A percentile compares a stretch with the other conserved stretches of the same genome.
Evolutionary conservation across 768 basidiomycete genomes (phyloP).

Genomic region (Pulveroboletus ravenelii): DNA sequence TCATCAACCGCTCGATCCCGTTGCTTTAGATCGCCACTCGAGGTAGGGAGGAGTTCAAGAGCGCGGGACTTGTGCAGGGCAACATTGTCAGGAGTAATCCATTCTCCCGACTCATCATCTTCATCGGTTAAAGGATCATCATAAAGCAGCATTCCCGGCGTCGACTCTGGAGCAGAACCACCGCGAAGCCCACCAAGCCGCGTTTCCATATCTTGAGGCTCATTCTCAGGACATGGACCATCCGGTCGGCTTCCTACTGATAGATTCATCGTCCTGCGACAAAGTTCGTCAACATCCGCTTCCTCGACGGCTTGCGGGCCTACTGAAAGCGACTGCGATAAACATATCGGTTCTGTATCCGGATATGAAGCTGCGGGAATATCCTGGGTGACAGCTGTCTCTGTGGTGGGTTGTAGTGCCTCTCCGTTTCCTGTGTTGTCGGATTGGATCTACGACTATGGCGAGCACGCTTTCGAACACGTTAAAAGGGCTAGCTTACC

Average conservation of each 20-base stretch:
- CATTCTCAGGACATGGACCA: not conserved
- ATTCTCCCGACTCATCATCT: slow-evolving; percentile 87
- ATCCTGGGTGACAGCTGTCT: not conserved
- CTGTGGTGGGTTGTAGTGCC: not conserved
- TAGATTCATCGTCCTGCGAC: slow-evolving; percentile 3
- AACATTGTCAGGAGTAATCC: slow-evolving; percentile 94
- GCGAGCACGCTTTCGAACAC: not conserved
- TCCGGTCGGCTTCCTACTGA: slow-evolving; percentile 14
- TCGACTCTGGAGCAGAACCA: slow-evolving; percentile 6
- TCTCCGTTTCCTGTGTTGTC: not conserved
- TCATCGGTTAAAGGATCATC: slow-evolving; percentile 72
- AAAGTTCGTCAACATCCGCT: slow-evolving; percentile 10
- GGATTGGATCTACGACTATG: slow-evolving; percentile 6
- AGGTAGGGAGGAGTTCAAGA: slow-evolving; percentile 71
- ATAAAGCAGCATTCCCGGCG: slow-evolving; percentile 40
- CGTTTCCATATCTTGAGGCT: slow-evolving; percentile 35
- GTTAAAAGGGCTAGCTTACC: slow-evolving; percentile 16
- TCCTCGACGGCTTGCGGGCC: not conserved
- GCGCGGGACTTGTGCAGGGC: slow-evolving; percentile 82
- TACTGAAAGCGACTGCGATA: not conserved
- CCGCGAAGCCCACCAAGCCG: slow-evolving; percentile 15
- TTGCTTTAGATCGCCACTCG: slow-evolving; percentile 28
- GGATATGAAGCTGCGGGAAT: not conserved
- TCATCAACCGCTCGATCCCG: slow-evolving; percentile 35
- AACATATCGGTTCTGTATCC: not conserved